Evolutionary conservation across 345 rosid genomes (phyloP).

Genomic region (Moricandia arvensis): DNA sequence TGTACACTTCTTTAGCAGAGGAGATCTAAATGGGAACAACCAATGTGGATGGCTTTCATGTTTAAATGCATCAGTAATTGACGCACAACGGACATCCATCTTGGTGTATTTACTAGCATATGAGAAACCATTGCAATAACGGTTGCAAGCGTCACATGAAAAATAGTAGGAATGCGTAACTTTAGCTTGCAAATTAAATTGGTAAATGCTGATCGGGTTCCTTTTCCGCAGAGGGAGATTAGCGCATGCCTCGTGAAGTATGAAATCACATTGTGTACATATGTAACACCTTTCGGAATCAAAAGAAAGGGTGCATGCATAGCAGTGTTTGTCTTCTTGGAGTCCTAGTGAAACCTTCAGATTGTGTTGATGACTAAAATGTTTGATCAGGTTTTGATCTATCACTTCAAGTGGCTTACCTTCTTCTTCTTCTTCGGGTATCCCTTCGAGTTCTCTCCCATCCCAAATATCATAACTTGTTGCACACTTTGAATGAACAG

Average conservation of each 20-base stretch:
- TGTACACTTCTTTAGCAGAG: fast-evolving
- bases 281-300: neutral
- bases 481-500: slow-evolving; percentile 1
- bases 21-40: neutral
- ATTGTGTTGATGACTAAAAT: neutral
- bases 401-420: neutral
- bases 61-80: neutral
- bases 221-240: neutral
- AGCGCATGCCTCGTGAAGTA: neutral
- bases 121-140: neutral
- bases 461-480: neutral
- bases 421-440: neutral
- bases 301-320: neutral
- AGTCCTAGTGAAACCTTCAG: neutral
- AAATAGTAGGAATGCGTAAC: neutral
- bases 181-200: neutral
- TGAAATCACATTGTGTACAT: neutral
- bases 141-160: fast-evolving
- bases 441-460: neutral
- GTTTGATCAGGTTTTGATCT: neutral
- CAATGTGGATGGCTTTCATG: slow-evolving; percentile 19
- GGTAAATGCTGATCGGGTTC: fast-evolving
- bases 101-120: fast-evolving
- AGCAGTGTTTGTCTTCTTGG: neutral
- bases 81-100: slow-evolving; percentile 9